Percentiles rank a stretch among this genome's conserved stretches.
phyloP scores from a whole-genome alignment of 495 filamentous ascomycete genomes.

The Penicillium taxi region DNA sequence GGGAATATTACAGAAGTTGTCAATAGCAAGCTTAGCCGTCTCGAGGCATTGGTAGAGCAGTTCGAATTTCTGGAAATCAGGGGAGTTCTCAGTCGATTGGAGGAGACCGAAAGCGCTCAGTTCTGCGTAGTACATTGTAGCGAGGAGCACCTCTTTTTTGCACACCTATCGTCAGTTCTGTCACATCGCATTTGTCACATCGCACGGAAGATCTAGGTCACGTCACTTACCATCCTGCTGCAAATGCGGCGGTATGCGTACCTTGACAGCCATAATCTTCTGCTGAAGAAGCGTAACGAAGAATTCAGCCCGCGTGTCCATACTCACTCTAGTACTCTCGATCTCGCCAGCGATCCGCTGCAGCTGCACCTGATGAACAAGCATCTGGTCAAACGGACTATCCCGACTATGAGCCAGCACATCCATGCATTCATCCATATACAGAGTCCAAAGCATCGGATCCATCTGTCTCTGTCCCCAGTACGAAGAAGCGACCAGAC shows the following conservation, averaged over 20 bases:
- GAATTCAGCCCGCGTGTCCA: not conserved
- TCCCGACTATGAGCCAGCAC: not conserved
- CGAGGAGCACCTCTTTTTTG: not conserved
- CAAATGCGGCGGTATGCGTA: not conserved
- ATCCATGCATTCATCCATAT: conserved; percentile 2
- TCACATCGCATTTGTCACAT: not conserved
- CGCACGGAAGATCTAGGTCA: not conserved
- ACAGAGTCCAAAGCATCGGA: conserved; percentile 1
- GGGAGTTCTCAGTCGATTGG: not conserved
- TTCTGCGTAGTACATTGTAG: not conserved
- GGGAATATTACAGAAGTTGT: not conserved
- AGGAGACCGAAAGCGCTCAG: not conserved
- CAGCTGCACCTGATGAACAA: not conserved
- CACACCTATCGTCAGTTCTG: not conserved
- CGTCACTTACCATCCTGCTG: conserved; percentile 1
- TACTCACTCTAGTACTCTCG: not conserved
- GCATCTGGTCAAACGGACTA: not conserved
- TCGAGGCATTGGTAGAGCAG: not conserved
- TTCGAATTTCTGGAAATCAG: not conserved
- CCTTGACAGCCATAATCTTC: not conserved
- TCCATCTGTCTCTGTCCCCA: not conserved
- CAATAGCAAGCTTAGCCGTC: not conserved
- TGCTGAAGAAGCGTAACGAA: not conserved
- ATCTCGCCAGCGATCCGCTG: conserved; percentile 1
- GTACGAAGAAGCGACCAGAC: conserved; percentile 6